Conservation (phyloP, 192 early-diverging fungal genomes). For the Funneliformis geosporum region DNA sequence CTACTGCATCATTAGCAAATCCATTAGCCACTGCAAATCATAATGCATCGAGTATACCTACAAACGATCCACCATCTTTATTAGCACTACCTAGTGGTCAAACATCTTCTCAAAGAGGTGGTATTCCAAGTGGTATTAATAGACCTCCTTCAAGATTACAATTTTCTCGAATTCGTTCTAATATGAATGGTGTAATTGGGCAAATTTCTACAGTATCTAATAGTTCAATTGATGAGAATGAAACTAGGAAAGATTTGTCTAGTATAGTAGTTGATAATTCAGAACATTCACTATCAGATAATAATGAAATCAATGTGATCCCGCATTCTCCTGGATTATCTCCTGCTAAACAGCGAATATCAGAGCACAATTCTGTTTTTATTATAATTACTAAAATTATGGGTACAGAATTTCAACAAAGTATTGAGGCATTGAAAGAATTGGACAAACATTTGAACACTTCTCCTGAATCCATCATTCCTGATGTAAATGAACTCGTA, state of each 20-base stretch:
- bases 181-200: not conserved
- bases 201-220: constrained; percentile 19
- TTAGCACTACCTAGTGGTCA: constrained; percentile 8
- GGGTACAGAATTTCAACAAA: constrained; percentile 58
- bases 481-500: constrained; percentile 66
- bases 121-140: not conserved
- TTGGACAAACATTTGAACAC: constrained; percentile 65
- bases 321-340: too few relatives aligned
- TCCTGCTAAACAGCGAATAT: constrained; percentile 30
- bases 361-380: constrained; percentile 34
- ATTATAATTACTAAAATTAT: constrained; percentile 69
- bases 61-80: not conserved
- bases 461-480: constrained; percentile 53
- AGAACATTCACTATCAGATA: not conserved
- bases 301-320: not conserved
- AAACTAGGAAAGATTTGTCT: constrained; percentile 3
- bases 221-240: constrained; percentile 5
- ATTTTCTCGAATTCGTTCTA: not conserved
- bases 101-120: not conserved
- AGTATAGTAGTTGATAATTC: constrained; percentile 23
- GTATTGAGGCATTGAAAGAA: constrained; percentile 75
- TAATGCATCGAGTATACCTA: not conserved
- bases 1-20: not conserved
- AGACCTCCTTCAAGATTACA: not conserved
- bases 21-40: not conserved